These are phyloP conservation scores for Cyclocybe cylindracea DNA, from an alignment of 768 basidiomycete genomes.

Conservation along the genomic window DNA sequence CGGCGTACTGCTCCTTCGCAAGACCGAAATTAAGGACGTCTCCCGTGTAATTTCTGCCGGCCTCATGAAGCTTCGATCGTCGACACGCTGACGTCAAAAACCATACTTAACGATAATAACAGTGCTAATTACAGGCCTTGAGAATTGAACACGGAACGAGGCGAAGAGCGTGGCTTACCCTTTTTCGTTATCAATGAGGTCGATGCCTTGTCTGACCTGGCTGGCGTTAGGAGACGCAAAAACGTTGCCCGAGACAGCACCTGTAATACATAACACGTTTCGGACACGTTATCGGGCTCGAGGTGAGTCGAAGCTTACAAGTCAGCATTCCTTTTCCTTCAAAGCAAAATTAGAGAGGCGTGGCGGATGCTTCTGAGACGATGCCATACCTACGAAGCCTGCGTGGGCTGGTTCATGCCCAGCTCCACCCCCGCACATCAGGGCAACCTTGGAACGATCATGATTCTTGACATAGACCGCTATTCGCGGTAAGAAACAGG, in stretches of 20 bases:
- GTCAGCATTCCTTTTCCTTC: slow-evolving; percentile 77
- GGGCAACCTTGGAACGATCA: slow-evolving; percentile 67
- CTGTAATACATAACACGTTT: slow-evolving; percentile 16
- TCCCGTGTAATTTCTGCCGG: slow-evolving; percentile 79
- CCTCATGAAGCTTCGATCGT: slow-evolving; percentile 2
- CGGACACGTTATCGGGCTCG: background rate
- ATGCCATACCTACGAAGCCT: slow-evolving; percentile 69
- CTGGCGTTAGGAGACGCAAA: slow-evolving; percentile 89
- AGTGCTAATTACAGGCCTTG: slow-evolving; percentile 44
- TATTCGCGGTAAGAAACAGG: slow-evolving; percentile 23
- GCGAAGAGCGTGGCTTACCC: slow-evolving; percentile 47
- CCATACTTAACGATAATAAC: slow-evolving; percentile 81
- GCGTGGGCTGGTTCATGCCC: slow-evolving; percentile 94
- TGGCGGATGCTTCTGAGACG: background rate
- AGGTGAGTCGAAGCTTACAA: slow-evolving; percentile 37
- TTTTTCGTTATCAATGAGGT: slow-evolving; percentile 69
- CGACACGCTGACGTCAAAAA: slow-evolving; percentile 1
- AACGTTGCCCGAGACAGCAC: slow-evolving; percentile 83
- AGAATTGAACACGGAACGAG: background rate
- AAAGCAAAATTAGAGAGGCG: background rate
- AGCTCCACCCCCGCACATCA: slow-evolving; percentile 83
- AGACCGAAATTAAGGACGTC: slow-evolving; percentile 92
- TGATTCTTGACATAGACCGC: slow-evolving; percentile 63
- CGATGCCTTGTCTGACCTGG: slow-evolving; percentile 82
- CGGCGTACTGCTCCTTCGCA: slow-evolving; percentile 82